A percentile compares a stretch with the other conserved stretches of the same genome.
These are phyloP conservation scores for Pyrrhoderma noxium DNA, from an alignment of 1,284 basidiomycete genomes.

Conservation along the genomic window DNA sequence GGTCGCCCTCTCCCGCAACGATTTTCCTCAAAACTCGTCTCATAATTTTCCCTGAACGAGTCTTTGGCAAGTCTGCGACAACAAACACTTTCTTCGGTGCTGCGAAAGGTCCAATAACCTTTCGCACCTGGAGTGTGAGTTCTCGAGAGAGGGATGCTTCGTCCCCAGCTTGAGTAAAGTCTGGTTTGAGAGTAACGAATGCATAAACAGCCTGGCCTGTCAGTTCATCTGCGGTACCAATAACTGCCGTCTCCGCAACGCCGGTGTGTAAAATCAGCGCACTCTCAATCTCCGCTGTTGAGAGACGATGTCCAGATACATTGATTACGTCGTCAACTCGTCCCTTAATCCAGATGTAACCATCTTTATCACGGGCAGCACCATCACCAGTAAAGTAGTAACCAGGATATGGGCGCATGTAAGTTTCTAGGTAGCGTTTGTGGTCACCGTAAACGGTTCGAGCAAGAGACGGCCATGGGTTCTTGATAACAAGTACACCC, in stretches of 20 bases:
- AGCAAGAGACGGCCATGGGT: constrained; percentile 96
- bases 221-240: constrained; percentile 83
- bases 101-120: constrained; percentile 93
- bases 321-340: constrained; percentile 94
- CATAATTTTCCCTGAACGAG: constrained; percentile 95
- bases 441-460: constrained; percentile 92
- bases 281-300: constrained; percentile 96
- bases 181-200: constrained; percentile 81
- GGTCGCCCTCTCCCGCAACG: constrained; percentile 87
- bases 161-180: constrained; percentile 72
- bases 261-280: constrained; percentile 91
- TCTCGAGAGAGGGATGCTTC: constrained; percentile 79
- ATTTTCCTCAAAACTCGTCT: constrained; percentile 94
- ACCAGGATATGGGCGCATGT: constrained; percentile 89
- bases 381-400: constrained; percentile 97
- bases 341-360: constrained; percentile 98
- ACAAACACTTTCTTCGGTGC: constrained; percentile 90
- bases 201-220: constrained; percentile 85
- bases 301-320: constrained; percentile 94
- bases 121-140: constrained; percentile 89
- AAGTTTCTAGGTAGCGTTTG: constrained; percentile 86
- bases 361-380: constrained; percentile 88
- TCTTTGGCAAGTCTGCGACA: constrained; percentile 89
- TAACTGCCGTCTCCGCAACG: constrained; percentile 94
- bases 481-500: constrained; percentile 83